phyloP scores from a whole-genome alignment of 2,329 filamentous ascomycete species.

The Colletotrichum coccodes region DNA sequence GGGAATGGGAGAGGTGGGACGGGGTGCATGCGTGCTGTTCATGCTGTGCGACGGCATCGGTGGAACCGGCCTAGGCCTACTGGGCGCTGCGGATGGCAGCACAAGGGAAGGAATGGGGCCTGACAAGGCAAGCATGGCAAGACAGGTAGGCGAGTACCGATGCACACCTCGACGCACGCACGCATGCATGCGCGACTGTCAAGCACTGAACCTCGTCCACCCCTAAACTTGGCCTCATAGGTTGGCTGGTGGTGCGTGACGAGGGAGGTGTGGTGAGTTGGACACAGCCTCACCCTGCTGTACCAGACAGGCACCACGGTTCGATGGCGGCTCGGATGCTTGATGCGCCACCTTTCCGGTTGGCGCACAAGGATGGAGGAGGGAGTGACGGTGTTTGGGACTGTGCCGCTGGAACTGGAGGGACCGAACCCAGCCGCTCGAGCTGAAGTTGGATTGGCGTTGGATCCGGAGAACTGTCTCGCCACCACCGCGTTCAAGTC shows the following conservation, averaged over 20 bases:
- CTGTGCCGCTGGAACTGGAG: background rate
- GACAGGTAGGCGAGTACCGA: background rate
- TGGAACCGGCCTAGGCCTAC: background rate
- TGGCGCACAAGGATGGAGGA: background rate
- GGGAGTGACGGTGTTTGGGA: background rate
- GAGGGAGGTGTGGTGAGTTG: background rate
- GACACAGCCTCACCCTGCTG: background rate
- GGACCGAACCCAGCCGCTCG: background rate
- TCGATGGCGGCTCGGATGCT: background rate
- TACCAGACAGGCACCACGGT: background rate
- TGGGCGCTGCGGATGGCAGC: background rate
- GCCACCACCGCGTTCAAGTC: background rate
- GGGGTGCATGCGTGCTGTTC: constrained; percentile 5
- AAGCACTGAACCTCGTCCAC: background rate
- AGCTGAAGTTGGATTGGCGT: background rate
- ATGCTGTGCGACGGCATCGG: constrained; percentile 21
- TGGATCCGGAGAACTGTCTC: background rate
- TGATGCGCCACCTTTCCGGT: background rate
- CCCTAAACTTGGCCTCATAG: background rate
- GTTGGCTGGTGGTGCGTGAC: background rate
- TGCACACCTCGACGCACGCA: background rate
- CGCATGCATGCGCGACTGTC: background rate
- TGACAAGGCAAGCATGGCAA: background rate
- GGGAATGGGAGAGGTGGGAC: background rate
- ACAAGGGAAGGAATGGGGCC: too few species aligned